phyloP scores from a whole-genome alignment of 1,139 yeast genomes.

The Pichia sp. region DNA sequence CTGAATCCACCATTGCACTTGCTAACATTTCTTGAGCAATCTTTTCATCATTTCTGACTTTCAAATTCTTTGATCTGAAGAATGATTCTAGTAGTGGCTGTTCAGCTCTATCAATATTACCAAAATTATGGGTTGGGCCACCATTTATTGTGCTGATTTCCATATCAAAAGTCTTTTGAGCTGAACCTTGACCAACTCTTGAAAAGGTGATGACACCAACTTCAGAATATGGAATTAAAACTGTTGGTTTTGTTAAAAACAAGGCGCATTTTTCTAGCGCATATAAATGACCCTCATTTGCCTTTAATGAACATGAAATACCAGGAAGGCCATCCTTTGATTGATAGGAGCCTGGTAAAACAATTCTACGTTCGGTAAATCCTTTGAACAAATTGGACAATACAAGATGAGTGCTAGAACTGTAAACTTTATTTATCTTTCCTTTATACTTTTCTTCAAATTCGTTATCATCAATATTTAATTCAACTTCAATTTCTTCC shows the following conservation, averaged over 20 bases:
- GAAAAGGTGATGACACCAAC: constrained; percentile 73
- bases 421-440: constrained; percentile 63
- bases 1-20: constrained; percentile 66
- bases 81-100: constrained; percentile 72
- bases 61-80: constrained; percentile 69
- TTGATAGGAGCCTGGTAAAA: constrained; percentile 79
- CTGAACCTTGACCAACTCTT: constrained; percentile 77
- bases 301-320: constrained; percentile 85
- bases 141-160: constrained; percentile 67
- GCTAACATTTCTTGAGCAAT: constrained; percentile 78
- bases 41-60: constrained; percentile 83
- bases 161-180: constrained; percentile 88
- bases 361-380: constrained; percentile 76
- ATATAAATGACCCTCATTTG: constrained; percentile 89
- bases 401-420: constrained; percentile 84
- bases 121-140: constrained; percentile 71
- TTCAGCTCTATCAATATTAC: constrained; percentile 86
- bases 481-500: constrained; percentile 86
- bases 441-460: constrained; percentile 71
- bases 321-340: constrained; percentile 76
- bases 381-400: constrained; percentile 88
- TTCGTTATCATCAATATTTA: constrained; percentile 79
- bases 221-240: constrained; percentile 83
- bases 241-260: constrained; percentile 90
- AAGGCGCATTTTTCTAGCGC: constrained; percentile 86